Evolutionary conservation across 208 protist species (phyloP).

Genomic region (Trypanosoma conorhini): DNA sequence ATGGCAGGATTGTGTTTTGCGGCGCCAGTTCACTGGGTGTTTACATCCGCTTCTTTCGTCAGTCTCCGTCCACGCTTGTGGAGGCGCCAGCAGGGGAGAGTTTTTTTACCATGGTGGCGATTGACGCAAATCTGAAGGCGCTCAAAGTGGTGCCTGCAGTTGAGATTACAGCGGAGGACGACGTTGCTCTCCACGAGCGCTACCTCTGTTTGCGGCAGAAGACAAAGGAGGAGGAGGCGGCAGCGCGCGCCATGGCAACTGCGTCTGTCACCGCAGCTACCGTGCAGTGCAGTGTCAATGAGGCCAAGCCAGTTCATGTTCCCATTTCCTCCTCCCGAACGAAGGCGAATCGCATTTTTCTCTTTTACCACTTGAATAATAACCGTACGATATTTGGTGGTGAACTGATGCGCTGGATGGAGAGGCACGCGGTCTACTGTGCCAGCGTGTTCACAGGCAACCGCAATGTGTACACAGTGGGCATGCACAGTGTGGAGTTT

Average conservation of each 20-base stretch:
- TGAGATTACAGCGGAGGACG: conserved; percentile 61
- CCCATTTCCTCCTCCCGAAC: conserved; percentile 52
- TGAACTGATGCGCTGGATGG: conserved; percentile 93
- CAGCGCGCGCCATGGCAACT: conserved; percentile 15
- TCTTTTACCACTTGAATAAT: conserved; percentile 86
- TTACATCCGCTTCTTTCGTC: conserved; percentile 75
- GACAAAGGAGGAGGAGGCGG: conserved; percentile 35
- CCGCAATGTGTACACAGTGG: conserved; percentile 82
- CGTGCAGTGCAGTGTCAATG: conserved; percentile 66
- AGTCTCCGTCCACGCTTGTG: conserved; percentile 54
- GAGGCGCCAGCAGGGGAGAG: conserved; percentile 73
- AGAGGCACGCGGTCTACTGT: conserved; percentile 86
- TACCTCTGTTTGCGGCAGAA: conserved; percentile 57
- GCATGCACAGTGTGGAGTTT: conserved; percentile 92
- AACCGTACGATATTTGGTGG: conserved; percentile 94
- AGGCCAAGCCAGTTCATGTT: conserved; percentile 51
- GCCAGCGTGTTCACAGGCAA: conserved; percentile 88
- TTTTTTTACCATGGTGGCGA: conserved; percentile 90
- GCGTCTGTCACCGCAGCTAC: conserved; percentile 40
- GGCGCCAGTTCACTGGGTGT: conserved; percentile 83
- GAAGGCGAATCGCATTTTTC: conserved; percentile 86
- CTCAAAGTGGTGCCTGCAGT: conserved; percentile 83
- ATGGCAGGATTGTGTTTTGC: conserved; percentile 75
- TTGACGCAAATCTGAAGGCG: conserved; percentile 71
- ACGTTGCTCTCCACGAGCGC: conserved; percentile 63